Evolutionary conservation across 1,139 yeast species (phyloP).

Genomic region (Hemisphaericaspora lyxosophila): DNA sequence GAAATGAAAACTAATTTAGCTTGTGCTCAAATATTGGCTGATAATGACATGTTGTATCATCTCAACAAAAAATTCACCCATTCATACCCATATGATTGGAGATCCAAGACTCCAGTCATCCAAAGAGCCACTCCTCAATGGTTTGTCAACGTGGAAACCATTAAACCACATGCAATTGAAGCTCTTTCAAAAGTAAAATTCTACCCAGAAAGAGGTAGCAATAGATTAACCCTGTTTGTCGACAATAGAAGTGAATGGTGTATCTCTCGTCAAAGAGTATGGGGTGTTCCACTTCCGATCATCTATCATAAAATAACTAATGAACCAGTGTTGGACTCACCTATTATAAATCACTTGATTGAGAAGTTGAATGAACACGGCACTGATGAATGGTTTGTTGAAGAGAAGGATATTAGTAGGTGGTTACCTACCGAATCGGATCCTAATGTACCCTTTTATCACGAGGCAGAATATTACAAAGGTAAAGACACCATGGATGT

Average conservation of each 20-base stretch:
- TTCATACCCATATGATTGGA: conserved; percentile 96
- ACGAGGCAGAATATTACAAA: conserved; percentile 44
- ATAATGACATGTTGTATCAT: conserved; percentile 47
- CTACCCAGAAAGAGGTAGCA: conserved; percentile 69
- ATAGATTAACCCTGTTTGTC: conserved; percentile 71
- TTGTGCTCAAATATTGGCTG: conserved; percentile 39
- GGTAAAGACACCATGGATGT: conserved; percentile 96
- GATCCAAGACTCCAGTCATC: conserved; percentile 92
- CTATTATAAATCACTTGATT: conserved; percentile 55
- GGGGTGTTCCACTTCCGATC: conserved; percentile 99
- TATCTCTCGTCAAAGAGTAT: conserved; percentile 91
- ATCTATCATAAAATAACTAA: conserved; percentile 61
- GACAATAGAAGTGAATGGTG: conserved; percentile 92
- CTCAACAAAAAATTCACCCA: conserved; percentile 59
- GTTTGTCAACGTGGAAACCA: conserved; percentile 83
- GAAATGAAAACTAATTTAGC: conserved; percentile 50
- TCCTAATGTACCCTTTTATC: too few relatives aligned
- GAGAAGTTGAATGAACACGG: conserved; percentile 55
- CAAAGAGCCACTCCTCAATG: conserved; percentile 96
- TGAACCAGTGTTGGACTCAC: conserved; percentile 55
- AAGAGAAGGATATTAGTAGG: conserved; percentile 49
- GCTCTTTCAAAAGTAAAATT: conserved; percentile 67
- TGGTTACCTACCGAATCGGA: conserved; percentile 63
- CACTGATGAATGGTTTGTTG: conserved; percentile 78
- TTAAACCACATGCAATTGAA: conserved; percentile 60